Percentiles rank a stretch among this genome's conserved stretches.
Evolutionary conservation across 2,329 filamentous ascomycete species (phyloP).

Genomic region (Aspergillus candidus): DNA sequence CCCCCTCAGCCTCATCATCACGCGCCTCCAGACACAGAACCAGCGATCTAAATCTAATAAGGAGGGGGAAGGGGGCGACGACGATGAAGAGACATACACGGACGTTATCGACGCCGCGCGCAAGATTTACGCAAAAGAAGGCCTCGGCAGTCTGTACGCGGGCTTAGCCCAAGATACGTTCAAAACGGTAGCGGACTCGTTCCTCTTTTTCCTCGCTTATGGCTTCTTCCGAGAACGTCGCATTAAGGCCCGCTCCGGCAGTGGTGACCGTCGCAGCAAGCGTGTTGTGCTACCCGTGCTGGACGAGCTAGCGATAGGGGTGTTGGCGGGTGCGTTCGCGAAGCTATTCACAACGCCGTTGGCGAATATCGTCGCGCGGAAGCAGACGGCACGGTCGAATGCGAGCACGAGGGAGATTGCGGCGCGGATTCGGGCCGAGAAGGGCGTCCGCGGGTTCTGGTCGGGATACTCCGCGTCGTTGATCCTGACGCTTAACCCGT

Average conservation of each 20-base stretch:
- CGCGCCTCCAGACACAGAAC: constrained; percentile 69
- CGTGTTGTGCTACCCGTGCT: constrained; percentile 49
- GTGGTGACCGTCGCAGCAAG: constrained; percentile 19
- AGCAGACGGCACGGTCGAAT: constrained; percentile 56
- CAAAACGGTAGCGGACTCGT: constrained; percentile 68
- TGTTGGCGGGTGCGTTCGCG: constrained; percentile 64
- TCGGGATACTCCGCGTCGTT: constrained; percentile 77
- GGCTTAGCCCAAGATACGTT: constrained; percentile 58
- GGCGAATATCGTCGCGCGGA: constrained; percentile 73
- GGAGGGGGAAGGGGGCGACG: constrained; percentile 49
- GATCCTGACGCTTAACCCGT: constrained; percentile 76
- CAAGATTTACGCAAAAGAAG: constrained; percentile 66
- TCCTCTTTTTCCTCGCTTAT: constrained; percentile 83
- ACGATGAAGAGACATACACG: constrained; percentile 49
- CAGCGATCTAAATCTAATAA: constrained; percentile 39
- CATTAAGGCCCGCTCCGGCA: constrained; percentile 33
- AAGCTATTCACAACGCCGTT: constrained; percentile 74
- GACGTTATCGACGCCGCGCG: constrained; percentile 62
- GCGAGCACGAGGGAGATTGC: constrained; percentile 53
- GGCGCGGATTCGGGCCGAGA: constrained; percentile 58
- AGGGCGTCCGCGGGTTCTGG: constrained; percentile 74
- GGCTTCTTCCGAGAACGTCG: constrained; percentile 47
- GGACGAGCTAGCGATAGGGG: constrained; percentile 68
- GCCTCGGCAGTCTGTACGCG: constrained; percentile 67
- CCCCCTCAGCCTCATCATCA: constrained; percentile 74